Evolutionary conservation across 2,329 filamentous ascomycete genomes (phyloP), one percentile per base, ranked within the genome.

Genomic region (Pseudopithomyces chartarum): DNA sequence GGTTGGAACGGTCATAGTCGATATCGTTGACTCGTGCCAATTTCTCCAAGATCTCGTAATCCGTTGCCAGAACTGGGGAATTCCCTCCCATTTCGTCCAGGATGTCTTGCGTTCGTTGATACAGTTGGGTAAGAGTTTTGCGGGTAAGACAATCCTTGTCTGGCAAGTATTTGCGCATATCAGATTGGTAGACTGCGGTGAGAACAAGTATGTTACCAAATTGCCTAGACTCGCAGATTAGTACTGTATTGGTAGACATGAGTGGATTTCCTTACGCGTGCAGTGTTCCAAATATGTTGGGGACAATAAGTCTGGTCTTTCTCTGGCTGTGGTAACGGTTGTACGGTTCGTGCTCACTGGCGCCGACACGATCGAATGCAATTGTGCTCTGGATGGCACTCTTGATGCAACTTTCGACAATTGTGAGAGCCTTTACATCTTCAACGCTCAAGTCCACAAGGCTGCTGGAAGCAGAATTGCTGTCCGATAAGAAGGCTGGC

Each of bases 181-280:
- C 65, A 45, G 94, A 90, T 59, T 83, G 85, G 75, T 87, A 93
- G 3, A 89, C 90, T 1, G 94, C 92, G 23, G 91, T 87, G 2
- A 99, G 85, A n/a, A 96, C 91, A 47, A 98, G 82, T 69, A 97
- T 86, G 73, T 98, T 98, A 56, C 95, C 94, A 81, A 96, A 99
- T 91, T 99, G 95, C 6, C 93, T 96, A 60, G 44, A 67, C 56
- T 39, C 48, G 32, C 39, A 12, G 23, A 11, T 55, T 52, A 56
- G 22, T 63, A 69, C 66, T 74, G 65, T 60, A 59, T 58, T 59
- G 61, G 55, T 50, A 38, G 36, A 13, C 20, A 45, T 45, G 46
- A 19, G 36, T 12, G 45, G 13, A 2, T 17, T 12, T 12, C 87
- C 91, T 86, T 90, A 96, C 91, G 94, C 93, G 82, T 97, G 94